A percentile compares a stretch with the other conserved stretches of the same genome.
Conservation (phyloP, 2,329 filamentous ascomycete species). For the Penicillium janthinellum region DNA sequence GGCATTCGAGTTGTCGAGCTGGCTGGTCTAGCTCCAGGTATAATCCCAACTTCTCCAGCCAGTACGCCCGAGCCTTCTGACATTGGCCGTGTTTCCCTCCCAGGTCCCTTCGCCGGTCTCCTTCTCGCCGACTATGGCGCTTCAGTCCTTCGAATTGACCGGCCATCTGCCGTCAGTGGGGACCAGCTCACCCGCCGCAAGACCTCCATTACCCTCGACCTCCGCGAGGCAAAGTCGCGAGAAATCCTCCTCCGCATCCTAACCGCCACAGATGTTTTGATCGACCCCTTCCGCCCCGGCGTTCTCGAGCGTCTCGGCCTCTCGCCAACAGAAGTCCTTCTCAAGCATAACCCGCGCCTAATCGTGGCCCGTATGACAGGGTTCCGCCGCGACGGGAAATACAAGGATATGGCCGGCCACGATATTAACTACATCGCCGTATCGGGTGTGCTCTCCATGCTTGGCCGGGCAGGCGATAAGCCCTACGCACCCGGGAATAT, state of each 20-base stretch:
- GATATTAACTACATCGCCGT: constrained; percentile 97
- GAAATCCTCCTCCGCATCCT: constrained; percentile 68
- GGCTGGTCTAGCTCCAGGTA: constrained; percentile 67
- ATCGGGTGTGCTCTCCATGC: constrained; percentile 73
- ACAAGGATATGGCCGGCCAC: constrained; percentile 85
- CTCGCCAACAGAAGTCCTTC: constrained; percentile 66
- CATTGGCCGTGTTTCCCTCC: constrained; percentile 8
- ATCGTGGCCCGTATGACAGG: constrained; percentile 87
- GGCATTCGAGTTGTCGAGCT: constrained; percentile 67
- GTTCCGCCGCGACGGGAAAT: constrained; percentile 83
- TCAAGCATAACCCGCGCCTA: constrained; percentile 69
- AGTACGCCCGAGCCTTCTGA: neutral
- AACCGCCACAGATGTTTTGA: constrained; percentile 70
- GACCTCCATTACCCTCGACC: constrained; percentile 74
- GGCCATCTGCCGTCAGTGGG: constrained; percentile 53
- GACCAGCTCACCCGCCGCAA: constrained; percentile 84
- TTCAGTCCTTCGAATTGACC: constrained; percentile 83
- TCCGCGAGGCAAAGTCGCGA: constrained; percentile 68
- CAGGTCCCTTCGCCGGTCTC: constrained; percentile 85
- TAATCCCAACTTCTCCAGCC: constrained; percentile 4
- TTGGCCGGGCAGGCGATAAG: constrained; percentile 69
- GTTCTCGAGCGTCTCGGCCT: constrained; percentile 84
- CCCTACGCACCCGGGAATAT: constrained; percentile 83
- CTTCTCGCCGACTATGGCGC: constrained; percentile 89
- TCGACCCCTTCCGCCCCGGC: constrained; percentile 91